These are phyloP conservation scores for Coleophoma eucalyptorum DNA, from an alignment of 2,329 filamentous ascomycete genomes.

Conservation along the genomic window DNA sequence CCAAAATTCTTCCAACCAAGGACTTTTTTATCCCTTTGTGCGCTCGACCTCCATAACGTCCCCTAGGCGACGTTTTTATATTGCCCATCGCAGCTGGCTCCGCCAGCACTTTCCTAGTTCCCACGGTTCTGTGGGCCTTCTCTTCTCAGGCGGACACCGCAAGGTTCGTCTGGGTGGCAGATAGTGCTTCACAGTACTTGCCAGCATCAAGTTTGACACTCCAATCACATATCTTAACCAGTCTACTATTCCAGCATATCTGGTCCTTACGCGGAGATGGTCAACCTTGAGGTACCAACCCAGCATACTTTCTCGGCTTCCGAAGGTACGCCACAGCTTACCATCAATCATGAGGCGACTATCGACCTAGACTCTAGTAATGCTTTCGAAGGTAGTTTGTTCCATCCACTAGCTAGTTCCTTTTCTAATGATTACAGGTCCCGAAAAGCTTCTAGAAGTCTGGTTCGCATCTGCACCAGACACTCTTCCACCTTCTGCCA, in stretches of 20 bases:
- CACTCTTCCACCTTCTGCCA: constrained; percentile 65
- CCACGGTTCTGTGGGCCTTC: constrained; percentile 85
- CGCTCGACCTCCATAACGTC: constrained; percentile 89
- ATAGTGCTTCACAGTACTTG: constrained; percentile 83
- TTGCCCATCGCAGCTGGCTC: constrained; percentile 70
- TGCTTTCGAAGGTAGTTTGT: constrained; percentile 80
- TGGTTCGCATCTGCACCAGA: constrained; percentile 87
- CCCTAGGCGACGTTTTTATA: constrained; percentile 60
- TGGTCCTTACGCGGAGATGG: constrained; percentile 61
- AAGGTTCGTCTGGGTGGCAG: constrained; percentile 97
- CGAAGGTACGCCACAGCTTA: constrained; percentile 81
- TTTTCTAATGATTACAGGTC: constrained; percentile 49
- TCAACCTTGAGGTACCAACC: constrained; percentile 74
- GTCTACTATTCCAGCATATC: constrained; percentile 5
- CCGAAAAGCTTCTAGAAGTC: constrained; percentile 96
- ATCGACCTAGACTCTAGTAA: constrained; percentile 91
- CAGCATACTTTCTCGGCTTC: constrained; percentile 82
- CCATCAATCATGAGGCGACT: constrained; percentile 93
- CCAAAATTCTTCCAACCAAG: constrained; percentile 86
- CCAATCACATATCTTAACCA: constrained; percentile 15
- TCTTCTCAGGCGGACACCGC: constrained; percentile 90
- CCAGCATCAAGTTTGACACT: constrained; percentile 8
- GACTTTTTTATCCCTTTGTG: constrained; percentile 78
- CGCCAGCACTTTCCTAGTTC: constrained; percentile 68
- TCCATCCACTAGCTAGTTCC: background rate